Conservation (phyloP, 768 basidiomycete genomes). For the Cytidiella melzeri region DNA sequence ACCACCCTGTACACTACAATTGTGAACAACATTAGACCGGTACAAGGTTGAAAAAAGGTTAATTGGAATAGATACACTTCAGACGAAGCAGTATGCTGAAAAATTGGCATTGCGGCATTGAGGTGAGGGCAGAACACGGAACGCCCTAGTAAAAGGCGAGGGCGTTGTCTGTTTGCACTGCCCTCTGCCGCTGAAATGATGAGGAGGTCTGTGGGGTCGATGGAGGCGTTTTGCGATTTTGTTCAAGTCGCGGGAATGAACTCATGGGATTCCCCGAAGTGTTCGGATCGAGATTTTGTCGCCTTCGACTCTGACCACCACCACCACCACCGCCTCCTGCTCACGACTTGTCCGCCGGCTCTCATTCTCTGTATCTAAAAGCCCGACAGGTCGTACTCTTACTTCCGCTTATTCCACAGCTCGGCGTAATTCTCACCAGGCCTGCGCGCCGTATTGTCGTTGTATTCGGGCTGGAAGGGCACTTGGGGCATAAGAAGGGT, state of each 20-base stretch:
- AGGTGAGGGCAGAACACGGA: conserved; percentile 42
- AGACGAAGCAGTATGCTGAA: conserved; percentile 37
- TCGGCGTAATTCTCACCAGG: conserved; percentile 9
- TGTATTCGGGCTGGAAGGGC: conserved; percentile 13
- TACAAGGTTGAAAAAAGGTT: conserved; percentile 8
- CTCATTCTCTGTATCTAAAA: neutral
- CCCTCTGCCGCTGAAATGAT: conserved; percentile 33
- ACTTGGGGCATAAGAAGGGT: conserved; percentile 7
- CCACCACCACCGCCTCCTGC: neutral
- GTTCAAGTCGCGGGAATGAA: conserved; percentile 6
- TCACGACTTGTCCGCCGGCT: neutral
- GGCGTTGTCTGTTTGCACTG: conserved; percentile 47
- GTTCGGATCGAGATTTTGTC: neutral
- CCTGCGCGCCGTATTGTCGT: conserved; percentile 15
- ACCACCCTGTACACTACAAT: no score
- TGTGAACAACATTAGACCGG: no score
- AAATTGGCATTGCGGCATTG: conserved; percentile 45
- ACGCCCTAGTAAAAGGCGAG: conserved; percentile 61
- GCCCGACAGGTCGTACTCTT: neutral
- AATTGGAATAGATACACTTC: neutral
- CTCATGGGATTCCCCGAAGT: neutral
- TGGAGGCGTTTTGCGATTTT: conserved; percentile 5
- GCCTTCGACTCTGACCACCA: neutral
- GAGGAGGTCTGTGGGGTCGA: neutral
- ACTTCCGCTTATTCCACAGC: neutral